Percentiles rank a stretch among this genome's conserved stretches.
These are phyloP conservation scores for Marasmius fiardii DNA, from an alignment of 1,284 basidiomycete genomes.

Conservation along the genomic window DNA sequence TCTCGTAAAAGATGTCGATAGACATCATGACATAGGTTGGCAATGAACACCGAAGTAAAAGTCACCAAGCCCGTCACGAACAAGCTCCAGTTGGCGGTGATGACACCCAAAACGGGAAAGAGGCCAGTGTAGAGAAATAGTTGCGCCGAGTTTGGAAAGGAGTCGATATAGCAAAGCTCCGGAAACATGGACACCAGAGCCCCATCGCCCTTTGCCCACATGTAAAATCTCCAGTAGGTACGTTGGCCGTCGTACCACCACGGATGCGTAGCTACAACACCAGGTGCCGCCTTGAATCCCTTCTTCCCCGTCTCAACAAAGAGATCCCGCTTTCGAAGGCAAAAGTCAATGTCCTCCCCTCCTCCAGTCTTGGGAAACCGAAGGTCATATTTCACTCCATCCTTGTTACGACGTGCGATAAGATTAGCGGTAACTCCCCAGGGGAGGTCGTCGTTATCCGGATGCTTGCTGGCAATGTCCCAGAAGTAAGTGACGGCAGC, in stretches of 20 bases:
- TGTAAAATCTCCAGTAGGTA: constrained; percentile 52
- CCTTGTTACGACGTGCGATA: constrained; percentile 42
- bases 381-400: constrained; percentile 42
- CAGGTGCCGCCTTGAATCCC: constrained; percentile 47
- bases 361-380: constrained; percentile 61
- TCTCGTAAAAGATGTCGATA: constrained; percentile 45
- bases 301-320: constrained; percentile 31
- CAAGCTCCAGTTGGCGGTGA: background rate
- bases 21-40: constrained; percentile 45
- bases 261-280: constrained; percentile 48
- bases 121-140: constrained; percentile 28
- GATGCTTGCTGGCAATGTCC: constrained; percentile 53
- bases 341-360: constrained; percentile 63
- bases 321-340: constrained; percentile 42
- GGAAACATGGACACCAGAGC: constrained; percentile 47
- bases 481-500: constrained; percentile 60
- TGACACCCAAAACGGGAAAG: constrained; percentile 8
- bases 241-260: constrained; percentile 52
- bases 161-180: constrained; percentile 40
- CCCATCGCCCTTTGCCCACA: constrained; percentile 59
- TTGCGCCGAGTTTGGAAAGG: constrained; percentile 50
- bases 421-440: constrained; percentile 66
- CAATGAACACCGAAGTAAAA: constrained; percentile 28
- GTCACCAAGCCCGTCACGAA: background rate
- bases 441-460: constrained; percentile 44